These are phyloP conservation scores for Botrytis tulipae DNA, from an alignment of 2,329 filamentous ascomycete genomes.

Conservation along the genomic window DNA sequence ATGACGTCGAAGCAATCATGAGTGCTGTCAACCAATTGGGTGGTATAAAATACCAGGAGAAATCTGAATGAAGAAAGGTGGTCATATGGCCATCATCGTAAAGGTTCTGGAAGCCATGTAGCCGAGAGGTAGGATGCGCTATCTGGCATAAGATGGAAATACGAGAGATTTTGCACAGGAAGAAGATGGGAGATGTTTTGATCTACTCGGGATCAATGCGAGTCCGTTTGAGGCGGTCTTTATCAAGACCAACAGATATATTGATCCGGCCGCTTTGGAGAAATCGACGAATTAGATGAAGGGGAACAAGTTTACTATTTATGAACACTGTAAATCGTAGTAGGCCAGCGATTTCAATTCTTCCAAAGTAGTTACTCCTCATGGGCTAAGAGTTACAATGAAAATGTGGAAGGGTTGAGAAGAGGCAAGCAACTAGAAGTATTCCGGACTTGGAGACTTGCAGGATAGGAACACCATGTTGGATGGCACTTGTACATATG, in stretches of 20 bases:
- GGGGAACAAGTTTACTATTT: neutral
- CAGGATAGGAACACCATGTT: no score
- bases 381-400: neutral
- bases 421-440: neutral
- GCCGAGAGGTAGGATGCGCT: neutral
- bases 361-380: neutral
- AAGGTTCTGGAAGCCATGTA: neutral
- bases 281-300: conserved; percentile 25
- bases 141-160: neutral
- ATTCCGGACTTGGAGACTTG: neutral
- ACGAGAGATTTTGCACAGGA: conserved; percentile 4
- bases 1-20: conserved; percentile 35
- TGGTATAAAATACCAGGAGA: neutral
- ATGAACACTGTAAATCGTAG: neutral
- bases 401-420: neutral
- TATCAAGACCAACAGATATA: conserved; percentile 33
- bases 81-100: neutral
- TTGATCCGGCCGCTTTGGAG: conserved; percentile 26
- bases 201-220: conserved; percentile 33
- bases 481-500: neutral
- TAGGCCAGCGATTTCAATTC: neutral
- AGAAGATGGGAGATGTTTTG: conserved; percentile 29
- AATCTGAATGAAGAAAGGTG: neutral
- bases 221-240: conserved; percentile 36
- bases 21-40: conserved; percentile 30